Evolutionary conservation across 164 flowering plant genomes (phyloP), one percentile per base, ranked within the genome.

Genomic region (Buxus sempervirens): DNA sequence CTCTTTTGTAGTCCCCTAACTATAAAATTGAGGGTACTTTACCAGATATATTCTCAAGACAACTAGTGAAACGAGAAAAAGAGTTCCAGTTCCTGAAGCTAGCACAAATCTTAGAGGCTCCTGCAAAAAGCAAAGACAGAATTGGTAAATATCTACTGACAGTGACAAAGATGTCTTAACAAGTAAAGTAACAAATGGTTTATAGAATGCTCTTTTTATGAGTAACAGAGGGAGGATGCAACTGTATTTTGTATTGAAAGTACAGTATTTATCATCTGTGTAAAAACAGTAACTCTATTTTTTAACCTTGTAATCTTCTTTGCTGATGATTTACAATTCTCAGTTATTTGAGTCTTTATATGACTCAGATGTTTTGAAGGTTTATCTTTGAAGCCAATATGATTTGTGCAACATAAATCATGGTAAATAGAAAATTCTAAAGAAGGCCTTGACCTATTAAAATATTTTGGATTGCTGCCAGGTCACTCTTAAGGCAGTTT

Each of bases 11-110:
- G 36, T 56, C 26, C 5, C 20, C 13, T 26, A 54, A 55, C 36
- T 8, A 25, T 23, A 45, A 28, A 22, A 58, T 32, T 15, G 54
- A 53, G 65, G 19, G 51, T 60, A 49, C 23, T n/a, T 28, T 89
- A 91, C 97, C 97, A 94, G 79, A 76, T 94, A 94, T 66, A 94
- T 94, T 74, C 98, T 77, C 72, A 94, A 69, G 73, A 94, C 80
- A 49, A 94, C 86, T 32, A 94, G 70, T 45, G 98, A 82, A 55
- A 94, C 96, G 28, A 94, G 81, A 80, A 91, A 91, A 60, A 94
- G 92, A 55, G 93, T 86, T 80, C 98, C 98, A 49, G 91, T 88
- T 58, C 97, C 92, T 58, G 98, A 93, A 58, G 98, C 93, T 19
- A 91, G 84, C 63, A 67, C 73, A 76, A 91, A 94, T 75, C 85